phyloP scores from a whole-genome alignment of 2,329 filamentous ascomycete species.

The Exophiala bonariae region DNA sequence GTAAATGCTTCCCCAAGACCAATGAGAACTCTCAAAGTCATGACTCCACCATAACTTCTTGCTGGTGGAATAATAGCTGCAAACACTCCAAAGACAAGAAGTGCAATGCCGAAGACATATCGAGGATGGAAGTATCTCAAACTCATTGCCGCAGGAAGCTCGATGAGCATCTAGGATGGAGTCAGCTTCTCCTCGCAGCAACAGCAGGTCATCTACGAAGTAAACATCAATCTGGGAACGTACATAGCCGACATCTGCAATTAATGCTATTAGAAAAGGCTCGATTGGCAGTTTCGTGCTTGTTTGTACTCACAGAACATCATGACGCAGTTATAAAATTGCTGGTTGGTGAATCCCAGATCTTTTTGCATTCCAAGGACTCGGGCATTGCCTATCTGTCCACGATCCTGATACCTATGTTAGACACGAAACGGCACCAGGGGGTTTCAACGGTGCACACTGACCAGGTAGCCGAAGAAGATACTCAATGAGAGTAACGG shows the following conservation, averaged over 20 bases:
- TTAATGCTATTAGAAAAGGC: no score
- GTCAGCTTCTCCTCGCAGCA: no score
- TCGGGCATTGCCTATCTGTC: constrained; percentile 8
- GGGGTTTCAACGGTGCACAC: no score
- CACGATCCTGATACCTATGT: constrained; percentile 3
- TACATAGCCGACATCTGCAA: no score
- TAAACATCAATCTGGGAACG: no score
- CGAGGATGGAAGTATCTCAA: constrained; percentile 7
- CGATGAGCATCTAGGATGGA: constrained; percentile 6
- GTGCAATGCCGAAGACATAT: constrained; percentile 4
- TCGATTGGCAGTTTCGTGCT: no score
- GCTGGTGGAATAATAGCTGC: constrained; percentile 6
- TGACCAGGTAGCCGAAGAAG: no score
- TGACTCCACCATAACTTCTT: constrained; percentile 6
- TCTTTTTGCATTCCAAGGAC: constrained; percentile 9
- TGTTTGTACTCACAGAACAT: constrained; percentile 10
- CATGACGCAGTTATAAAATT: constrained; percentile 16
- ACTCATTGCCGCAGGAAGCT: constrained; percentile 8
- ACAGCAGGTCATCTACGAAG: no score
- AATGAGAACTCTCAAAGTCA: constrained; percentile 8
- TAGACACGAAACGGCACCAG: no score
- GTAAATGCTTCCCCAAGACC: constrained; percentile 12
- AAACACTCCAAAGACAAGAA: constrained; percentile 9
- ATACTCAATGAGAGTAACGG: no score
- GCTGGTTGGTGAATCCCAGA: constrained; percentile 1